These are phyloP conservation scores for Butyriboletus appendiculatus DNA, from an alignment of 1,284 basidiomycete genomes.

Conservation along the genomic window DNA sequence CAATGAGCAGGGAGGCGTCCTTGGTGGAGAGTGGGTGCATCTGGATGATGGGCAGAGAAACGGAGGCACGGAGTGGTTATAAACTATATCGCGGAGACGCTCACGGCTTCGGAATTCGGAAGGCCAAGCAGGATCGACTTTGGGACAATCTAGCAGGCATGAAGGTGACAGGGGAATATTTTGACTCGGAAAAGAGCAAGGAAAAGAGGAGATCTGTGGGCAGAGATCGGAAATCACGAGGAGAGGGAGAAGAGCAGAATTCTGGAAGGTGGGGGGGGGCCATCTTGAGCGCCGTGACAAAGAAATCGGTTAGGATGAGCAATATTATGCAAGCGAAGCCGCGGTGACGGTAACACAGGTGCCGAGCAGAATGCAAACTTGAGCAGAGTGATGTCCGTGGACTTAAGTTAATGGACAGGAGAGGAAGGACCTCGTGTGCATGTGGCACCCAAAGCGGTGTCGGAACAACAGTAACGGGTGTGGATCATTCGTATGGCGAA, in stretches of 20 bases:
- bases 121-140: slow-evolving; percentile 36
- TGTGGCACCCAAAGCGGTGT: slow-evolving; percentile 37
- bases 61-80: slow-evolving; percentile 22
- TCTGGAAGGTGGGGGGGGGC: slow-evolving; percentile 29
- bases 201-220: slow-evolving; percentile 19
- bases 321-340: slow-evolving; percentile 39
- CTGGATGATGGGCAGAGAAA: slow-evolving; percentile 21
- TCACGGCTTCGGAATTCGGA: slow-evolving; percentile 36
- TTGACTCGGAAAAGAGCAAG: slow-evolving; percentile 22
- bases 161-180: slow-evolving; percentile 30
- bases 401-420: slow-evolving; percentile 40
- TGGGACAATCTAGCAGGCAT: slow-evolving; percentile 37
- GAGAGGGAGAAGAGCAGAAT: slow-evolving; percentile 14
- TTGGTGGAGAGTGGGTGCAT: slow-evolving; percentile 20
- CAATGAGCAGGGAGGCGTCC: slow-evolving; percentile 24
- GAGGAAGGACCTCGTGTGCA: slow-evolving; percentile 39
- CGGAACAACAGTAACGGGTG: slow-evolving; percentile 25
- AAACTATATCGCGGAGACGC: slow-evolving; percentile 27
- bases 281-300: slow-evolving; percentile 31
- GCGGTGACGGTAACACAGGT: slow-evolving; percentile 39
- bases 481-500: slow-evolving; percentile 22
- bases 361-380: slow-evolving; percentile 35
- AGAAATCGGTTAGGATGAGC: slow-evolving; percentile 34
- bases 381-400: slow-evolving; percentile 39
- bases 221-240: slow-evolving; percentile 18